Evolutionary conservation across 148 eudicot genomes (phyloP).

Genomic region (Rhododendron griersonianum): DNA sequence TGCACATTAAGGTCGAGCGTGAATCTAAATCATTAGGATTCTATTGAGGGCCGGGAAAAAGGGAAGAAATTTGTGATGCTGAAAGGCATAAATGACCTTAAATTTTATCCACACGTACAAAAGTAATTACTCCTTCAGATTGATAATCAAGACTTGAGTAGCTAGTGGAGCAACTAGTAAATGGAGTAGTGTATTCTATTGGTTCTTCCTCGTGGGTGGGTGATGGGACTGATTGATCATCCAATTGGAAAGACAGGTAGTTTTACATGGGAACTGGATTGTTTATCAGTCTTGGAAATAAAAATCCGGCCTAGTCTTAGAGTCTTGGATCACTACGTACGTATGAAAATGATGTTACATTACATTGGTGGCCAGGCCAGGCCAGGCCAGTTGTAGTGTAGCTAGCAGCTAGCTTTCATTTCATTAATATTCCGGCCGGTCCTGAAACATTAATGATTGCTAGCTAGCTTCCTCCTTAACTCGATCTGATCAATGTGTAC

Average conservation of each 20-base stretch:
- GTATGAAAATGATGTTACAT: not conserved
- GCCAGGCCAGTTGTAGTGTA: not conserved
- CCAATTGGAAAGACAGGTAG: not conserved
- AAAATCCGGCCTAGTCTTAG: not conserved
- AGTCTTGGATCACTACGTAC: not conserved
- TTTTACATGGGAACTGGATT: not conserved
- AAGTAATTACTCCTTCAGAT: no score
- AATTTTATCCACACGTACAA: no score
- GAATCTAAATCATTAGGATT: no score
- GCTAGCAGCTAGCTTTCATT: not conserved
- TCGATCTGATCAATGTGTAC: not conserved
- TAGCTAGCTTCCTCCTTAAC: not conserved
- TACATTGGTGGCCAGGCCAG: not conserved
- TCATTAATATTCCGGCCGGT: not conserved
- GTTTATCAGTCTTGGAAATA: not conserved
- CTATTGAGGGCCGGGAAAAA: no score
- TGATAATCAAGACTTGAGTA: no score
- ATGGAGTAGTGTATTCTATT: no score
- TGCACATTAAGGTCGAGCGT: no score
- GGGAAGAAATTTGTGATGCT: no score
- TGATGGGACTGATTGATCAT: not conserved
- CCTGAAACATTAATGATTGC: not conserved
- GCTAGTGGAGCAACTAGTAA: no score
- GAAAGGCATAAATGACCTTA: no score
- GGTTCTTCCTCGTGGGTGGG: no score